phyloP scores from a whole-genome alignment of 139 green algal species.

The Volvox reticuliferus region DNA sequence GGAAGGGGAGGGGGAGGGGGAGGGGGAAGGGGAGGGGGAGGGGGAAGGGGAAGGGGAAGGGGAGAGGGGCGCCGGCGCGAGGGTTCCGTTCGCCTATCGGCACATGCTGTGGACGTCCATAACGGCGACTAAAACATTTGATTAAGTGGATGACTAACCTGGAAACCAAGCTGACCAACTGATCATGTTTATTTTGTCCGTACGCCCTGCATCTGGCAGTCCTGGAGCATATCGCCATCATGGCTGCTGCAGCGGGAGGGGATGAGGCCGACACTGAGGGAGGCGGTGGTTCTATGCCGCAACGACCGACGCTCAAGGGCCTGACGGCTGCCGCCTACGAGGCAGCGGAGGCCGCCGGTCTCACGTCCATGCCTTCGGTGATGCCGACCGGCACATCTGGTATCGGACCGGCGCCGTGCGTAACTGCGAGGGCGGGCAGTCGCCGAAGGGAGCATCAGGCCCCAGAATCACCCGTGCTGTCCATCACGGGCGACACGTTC shows the following conservation, averaged over 20 bases:
- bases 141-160: too few species aligned
- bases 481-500: slow-evolving; percentile 41
- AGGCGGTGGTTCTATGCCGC: neutral
- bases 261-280: neutral
- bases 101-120: too few species aligned
- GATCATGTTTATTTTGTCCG: too few species aligned
- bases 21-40: neutral
- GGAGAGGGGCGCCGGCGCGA: neutral
- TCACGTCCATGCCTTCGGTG: neutral
- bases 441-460: neutral
- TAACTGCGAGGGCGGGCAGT: neutral
- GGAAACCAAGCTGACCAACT: too few species aligned
- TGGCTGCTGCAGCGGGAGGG: neutral
- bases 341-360: neutral
- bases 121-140: too few species aligned
- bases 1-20: neutral
- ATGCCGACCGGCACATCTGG: too few species aligned
- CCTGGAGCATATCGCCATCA: slow-evolving; percentile 30
- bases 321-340: neutral
- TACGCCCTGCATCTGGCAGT: neutral
- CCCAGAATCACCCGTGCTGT: neutral
- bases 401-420: neutral
- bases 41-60: neutral
- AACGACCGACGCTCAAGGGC: neutral
- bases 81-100: neutral